A percentile compares a stretch with the other conserved stretches of the same genome.
Evolutionary conservation across 2,329 filamentous ascomycete species (phyloP).

Genomic region (Zymoseptoria passerinii): DNA sequence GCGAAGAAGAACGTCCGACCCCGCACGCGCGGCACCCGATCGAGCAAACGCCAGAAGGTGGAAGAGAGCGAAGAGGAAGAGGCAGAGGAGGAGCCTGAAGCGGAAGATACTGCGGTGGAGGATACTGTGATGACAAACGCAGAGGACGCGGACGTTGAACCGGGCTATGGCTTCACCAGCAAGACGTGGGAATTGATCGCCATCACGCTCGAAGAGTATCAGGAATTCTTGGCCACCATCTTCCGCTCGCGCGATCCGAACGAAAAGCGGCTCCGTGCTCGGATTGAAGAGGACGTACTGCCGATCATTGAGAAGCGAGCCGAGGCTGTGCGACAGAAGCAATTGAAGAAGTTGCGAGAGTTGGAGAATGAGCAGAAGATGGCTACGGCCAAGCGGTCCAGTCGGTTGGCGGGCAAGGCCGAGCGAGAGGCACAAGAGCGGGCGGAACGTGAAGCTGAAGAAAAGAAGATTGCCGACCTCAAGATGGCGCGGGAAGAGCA

Average conservation of each 20-base stretch:
- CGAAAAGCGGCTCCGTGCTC: conserved; percentile 67
- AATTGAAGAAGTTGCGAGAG: conserved; percentile 69
- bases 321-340: conserved; percentile 60
- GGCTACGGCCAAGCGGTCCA: conserved; percentile 89
- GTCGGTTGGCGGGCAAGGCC: conserved; percentile 71
- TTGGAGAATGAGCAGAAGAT: conserved; percentile 74
- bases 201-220: conserved; percentile 70
- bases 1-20: conserved; percentile 48
- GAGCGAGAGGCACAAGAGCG: conserved; percentile 72
- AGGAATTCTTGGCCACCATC: conserved; percentile 60
- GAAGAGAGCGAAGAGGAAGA: conserved; percentile 40
- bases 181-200: conserved; percentile 89
- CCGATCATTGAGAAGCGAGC: conserved; percentile 75
- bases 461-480: conserved; percentile 56
- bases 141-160: conserved; percentile 29
- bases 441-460: conserved; percentile 61
- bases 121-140: conserved; percentile 27
- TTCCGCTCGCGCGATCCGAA: conserved; percentile 72
- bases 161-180: conserved; percentile 54
- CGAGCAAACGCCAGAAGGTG: conserved; percentile 63
- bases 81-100: conserved; percentile 37
- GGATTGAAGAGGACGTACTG: conserved; percentile 68
- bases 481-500: conserved; percentile 52
- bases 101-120: conserved; percentile 34
- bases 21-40: conserved; percentile 50